Evolutionary conservation across 2,329 filamentous ascomycete genomes (phyloP), one percentile per base, ranked within the genome.

Genomic region (Xylaria sp.): DNA sequence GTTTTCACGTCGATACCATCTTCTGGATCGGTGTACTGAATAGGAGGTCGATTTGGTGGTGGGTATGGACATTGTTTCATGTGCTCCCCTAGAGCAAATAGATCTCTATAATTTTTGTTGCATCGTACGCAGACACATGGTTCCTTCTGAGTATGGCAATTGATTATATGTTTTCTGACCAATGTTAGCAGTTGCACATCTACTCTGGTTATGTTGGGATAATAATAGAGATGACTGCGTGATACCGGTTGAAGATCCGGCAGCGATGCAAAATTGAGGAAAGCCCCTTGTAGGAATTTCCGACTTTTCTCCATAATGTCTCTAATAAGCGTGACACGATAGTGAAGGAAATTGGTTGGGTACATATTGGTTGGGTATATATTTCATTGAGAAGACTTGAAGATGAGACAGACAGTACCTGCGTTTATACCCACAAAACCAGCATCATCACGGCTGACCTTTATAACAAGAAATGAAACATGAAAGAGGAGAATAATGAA

Each of bases 81-180:
- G 32, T 70, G 69, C 10, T 6, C 29, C 13, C 63, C 10, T 6
- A 70, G 44, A 40, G 48, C 55, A 18, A 40, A 21, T 1, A 29
- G 27, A 2, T 6, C 48, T 5, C 23, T 23, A 44, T 60, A 66
- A 6, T 42, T 32, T 29, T 35, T 40, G 0, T 54, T 27, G 35
- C 69, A 71, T 25, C 69, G 63, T 37, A 21, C 23, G 50, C 69
- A 44, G 16, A 44, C 40, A 44, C 16, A 18, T 44, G 13, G 16
- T 18, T 8, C 16, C 16, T 18, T 44, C 27, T 57, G 69, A n/a
- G 23, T 54, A 57, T 71, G 69, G 40, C 5, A 13, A 10, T 50
- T 48, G 3, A 51, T 64, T 32, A 71, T 61, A 44, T 71, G 69
- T 51, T 66, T 71, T 29, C 69, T 71, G 21, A 6, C 40, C 18